These are phyloP conservation scores for Gynandropsis gynandra DNA, from an alignment of 345 rosid species.

Conservation along the genomic window DNA sequence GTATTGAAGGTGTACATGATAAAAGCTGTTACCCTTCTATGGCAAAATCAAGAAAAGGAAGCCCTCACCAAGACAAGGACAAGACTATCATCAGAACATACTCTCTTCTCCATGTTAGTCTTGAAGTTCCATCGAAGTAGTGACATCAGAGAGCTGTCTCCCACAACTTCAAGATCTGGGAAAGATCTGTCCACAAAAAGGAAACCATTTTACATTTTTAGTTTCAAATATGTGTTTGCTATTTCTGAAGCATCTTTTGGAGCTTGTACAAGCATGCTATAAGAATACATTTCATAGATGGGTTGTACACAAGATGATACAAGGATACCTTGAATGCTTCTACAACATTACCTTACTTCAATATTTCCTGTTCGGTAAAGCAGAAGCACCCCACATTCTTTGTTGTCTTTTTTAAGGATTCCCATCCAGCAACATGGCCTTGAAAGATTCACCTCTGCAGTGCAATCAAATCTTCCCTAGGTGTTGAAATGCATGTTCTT, in stretches of 20 bases:
- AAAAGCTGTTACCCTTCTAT: not conserved
- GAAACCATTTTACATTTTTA: not conserved
- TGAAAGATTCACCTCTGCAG: slow-evolving; percentile 39
- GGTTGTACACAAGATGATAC: slow-evolving; percentile 8
- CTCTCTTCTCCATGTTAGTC: slow-evolving; percentile 55
- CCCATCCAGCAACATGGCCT: slow-evolving; percentile 77
- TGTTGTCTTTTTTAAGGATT: slow-evolving; percentile 43
- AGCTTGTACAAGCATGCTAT: slow-evolving; percentile 6
- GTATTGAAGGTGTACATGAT: slow-evolving; percentile 4
- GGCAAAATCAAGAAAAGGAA: slow-evolving; percentile 9
- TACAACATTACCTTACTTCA: slow-evolving; percentile 56
- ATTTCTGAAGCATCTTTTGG: slow-evolving; percentile 7
- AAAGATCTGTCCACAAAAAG: slow-evolving; percentile 55
- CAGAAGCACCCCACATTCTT: slow-evolving; percentile 46
- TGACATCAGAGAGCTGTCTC: slow-evolving; percentile 57
- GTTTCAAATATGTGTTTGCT: not conserved
- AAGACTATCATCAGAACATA: slow-evolving; percentile 48
- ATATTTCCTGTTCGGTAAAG: slow-evolving; percentile 63
- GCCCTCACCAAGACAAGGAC: slow-evolving; percentile 60
- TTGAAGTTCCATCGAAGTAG: slow-evolving; percentile 74
- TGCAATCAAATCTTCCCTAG: slow-evolving; percentile 46
- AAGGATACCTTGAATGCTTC: slow-evolving; percentile 12
- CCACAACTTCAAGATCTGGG: slow-evolving; percentile 59
- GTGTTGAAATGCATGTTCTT: slow-evolving; percentile 27
- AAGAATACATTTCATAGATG: slow-evolving; percentile 10